phyloP scores from a whole-genome alignment of 2,329 filamentous ascomycete species.

The Colletotrichum chlorophyti region DNA sequence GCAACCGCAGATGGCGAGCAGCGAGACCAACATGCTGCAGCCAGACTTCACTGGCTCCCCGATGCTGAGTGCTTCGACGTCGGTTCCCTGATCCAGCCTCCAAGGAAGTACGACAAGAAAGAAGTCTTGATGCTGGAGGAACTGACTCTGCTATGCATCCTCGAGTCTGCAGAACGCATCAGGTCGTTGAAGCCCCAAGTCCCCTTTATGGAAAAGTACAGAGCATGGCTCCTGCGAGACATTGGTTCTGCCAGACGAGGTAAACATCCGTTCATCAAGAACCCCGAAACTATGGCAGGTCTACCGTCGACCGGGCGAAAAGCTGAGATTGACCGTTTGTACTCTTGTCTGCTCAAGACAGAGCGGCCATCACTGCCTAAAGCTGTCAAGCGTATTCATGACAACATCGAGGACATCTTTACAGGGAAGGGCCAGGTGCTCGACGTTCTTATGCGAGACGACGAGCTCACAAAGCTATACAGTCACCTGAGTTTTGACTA shows the following conservation, averaged over 20 bases:
- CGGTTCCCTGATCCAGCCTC: neutral
- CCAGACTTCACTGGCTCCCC: neutral
- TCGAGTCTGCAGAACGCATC: neutral
- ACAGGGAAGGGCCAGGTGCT: constrained; percentile 34
- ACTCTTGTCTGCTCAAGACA: neutral
- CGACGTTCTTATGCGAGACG: constrained; percentile 39
- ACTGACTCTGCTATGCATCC: neutral
- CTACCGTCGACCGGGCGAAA: neutral
- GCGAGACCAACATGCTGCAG: neutral
- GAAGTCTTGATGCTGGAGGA: neutral
- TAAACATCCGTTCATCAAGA: neutral
- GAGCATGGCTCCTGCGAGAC: neutral
- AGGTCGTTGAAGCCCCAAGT: neutral
- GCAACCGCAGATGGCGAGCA: too few relatives aligned
- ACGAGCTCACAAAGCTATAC: constrained; percentile 4
- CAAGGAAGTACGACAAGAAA: neutral
- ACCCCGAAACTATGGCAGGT: neutral
- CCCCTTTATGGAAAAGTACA: neutral
- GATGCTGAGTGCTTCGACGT: neutral
- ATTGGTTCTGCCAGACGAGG: neutral
- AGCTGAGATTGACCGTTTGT: neutral
- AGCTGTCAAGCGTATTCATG: neutral
- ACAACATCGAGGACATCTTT: constrained; percentile 32
- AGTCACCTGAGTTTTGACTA: neutral
- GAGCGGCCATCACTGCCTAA: neutral